phyloP scores from a whole-genome alignment of 2,329 filamentous ascomycete genomes.

The Microdochium paspali region DNA sequence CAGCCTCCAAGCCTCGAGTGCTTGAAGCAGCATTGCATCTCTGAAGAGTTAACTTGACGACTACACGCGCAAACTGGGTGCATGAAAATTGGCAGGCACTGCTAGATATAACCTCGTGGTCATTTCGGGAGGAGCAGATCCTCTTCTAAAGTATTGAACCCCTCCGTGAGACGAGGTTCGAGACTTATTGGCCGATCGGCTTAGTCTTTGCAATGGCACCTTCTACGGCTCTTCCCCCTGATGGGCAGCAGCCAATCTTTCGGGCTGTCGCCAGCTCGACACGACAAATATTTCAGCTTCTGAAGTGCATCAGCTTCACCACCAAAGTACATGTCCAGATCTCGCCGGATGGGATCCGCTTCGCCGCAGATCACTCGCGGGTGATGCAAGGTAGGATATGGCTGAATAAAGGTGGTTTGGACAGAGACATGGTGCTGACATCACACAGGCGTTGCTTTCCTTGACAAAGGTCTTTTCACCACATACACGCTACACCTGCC shows the following conservation, averaged over 20 bases:
- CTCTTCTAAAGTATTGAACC: too few relatives aligned
- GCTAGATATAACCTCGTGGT: too few relatives aligned
- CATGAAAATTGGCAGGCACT: too few relatives aligned
- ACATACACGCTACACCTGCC: conserved; percentile 63
- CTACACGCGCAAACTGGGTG: neutral
- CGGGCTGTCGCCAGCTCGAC: conserved; percentile 71
- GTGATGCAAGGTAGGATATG: conserved; percentile 71
- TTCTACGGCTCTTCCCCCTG: conserved; percentile 1
- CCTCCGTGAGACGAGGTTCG: too few relatives aligned
- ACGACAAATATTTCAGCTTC: conserved; percentile 59
- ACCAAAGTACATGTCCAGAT: conserved; percentile 60
- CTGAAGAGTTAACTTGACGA: neutral
- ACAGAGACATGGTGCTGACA: conserved; percentile 10
- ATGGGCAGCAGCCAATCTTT: conserved; percentile 44
- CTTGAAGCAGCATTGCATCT: neutral
- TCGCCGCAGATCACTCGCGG: conserved; percentile 78
- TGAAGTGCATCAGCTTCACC: conserved; percentile 49
- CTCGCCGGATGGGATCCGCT: conserved; percentile 73
- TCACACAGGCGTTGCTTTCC: conserved; percentile 59
- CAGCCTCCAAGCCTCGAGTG: neutral
- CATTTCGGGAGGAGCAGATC: too few relatives aligned
- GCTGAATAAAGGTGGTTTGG: conserved; percentile 1
- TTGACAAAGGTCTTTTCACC: conserved; percentile 83
- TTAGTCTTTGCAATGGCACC: conserved; percentile 4
- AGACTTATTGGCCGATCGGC: neutral